Conservation (phyloP, 352 stramenopile species). For the Globisporangium nodosum region DNA sequence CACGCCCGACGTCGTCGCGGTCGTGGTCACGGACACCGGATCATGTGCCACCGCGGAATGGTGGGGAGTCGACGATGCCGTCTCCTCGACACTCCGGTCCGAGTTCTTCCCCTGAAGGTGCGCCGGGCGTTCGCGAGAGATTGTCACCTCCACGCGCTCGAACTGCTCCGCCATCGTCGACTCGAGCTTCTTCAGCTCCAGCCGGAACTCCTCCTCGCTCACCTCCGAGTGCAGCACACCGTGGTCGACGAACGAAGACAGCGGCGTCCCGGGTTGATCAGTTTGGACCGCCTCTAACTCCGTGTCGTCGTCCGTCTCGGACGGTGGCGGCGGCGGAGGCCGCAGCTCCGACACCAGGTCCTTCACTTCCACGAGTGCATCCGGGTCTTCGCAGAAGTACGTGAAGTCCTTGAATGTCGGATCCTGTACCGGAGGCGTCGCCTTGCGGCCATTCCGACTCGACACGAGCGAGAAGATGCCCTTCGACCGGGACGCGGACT, state of each 20-base stretch:
- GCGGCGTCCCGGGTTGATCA: slow-evolving; percentile 48
- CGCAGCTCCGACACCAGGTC: slow-evolving; percentile 79
- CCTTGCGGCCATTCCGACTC: slow-evolving; percentile 58
- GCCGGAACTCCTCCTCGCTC: slow-evolving; percentile 44
- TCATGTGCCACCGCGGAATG: background rate
- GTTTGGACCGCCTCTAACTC: slow-evolving; percentile 21
- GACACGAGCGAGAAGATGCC: slow-evolving; percentile 79
- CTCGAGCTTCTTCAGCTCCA: slow-evolving; percentile 65
- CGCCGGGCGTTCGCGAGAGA: slow-evolving; percentile 56
- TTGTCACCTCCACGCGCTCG: slow-evolving; percentile 75
- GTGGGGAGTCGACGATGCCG: slow-evolving; percentile 5
- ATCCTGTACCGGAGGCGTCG: slow-evolving; percentile 73
- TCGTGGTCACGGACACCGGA: slow-evolving; percentile 5
- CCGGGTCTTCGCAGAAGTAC: slow-evolving; percentile 86
- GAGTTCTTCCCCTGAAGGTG: slow-evolving; percentile 29
- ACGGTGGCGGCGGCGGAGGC: slow-evolving; percentile 36
- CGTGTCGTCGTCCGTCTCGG: slow-evolving; percentile 23
- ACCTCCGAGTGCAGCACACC: slow-evolving; percentile 43
- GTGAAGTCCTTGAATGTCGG: slow-evolving; percentile 89
- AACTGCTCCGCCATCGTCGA: slow-evolving; percentile 63
- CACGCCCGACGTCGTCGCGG: slow-evolving; percentile 12
- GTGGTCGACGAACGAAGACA: slow-evolving; percentile 82
- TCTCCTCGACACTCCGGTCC: slow-evolving; percentile 21
- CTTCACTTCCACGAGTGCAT: slow-evolving; percentile 76
- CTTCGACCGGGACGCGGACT: slow-evolving; percentile 65